Evolutionary conservation across 192 early-diverging fungal genomes (phyloP).

Genomic region (Linnemannia zychae): DNA sequence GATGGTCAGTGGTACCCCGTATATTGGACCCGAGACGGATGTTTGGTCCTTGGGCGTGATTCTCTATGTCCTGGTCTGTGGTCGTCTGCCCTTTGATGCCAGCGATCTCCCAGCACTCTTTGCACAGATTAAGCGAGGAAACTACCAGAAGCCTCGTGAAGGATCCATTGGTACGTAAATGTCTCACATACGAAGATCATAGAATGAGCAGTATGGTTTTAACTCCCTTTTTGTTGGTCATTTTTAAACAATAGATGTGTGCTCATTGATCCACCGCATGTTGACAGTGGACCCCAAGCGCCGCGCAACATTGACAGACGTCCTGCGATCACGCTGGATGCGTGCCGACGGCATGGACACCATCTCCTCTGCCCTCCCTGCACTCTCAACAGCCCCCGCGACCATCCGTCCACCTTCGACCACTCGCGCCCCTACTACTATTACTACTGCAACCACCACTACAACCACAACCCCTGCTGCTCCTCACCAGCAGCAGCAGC

Average conservation of each 20-base stretch:
- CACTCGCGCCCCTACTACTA: conserved; percentile 7
- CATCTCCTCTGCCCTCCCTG: conserved; percentile 18
- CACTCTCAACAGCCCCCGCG: conserved; percentile 31
- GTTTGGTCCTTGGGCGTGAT: conserved; percentile 75
- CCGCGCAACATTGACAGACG: conserved; percentile 68
- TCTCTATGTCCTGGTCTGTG: conserved; percentile 70
- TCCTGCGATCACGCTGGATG: conserved; percentile 70
- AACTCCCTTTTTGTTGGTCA: neutral
- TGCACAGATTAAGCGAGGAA: conserved; percentile 70
- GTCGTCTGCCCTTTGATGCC: conserved; percentile 70
- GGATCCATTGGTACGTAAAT: conserved; percentile 39
- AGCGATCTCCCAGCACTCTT: conserved; percentile 71
- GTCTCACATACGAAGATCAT: neutral
- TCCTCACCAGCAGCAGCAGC: conserved; percentile 29
- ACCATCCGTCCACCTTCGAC: conserved; percentile 30
- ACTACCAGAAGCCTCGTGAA: conserved; percentile 63
- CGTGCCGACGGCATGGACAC: conserved; percentile 46
- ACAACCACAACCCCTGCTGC: conserved; percentile 16
- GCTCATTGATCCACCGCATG: conserved; percentile 63
- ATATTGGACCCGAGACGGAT: conserved; percentile 70
- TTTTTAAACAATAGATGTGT: conserved; percentile 54
- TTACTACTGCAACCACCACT: too few relatives aligned
- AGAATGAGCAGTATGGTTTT: too few relatives aligned
- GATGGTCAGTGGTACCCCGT: conserved; percentile 73
- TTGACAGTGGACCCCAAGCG: conserved; percentile 66